These are phyloP conservation scores for Fusarium sp. DNA, from an alignment of 2,329 filamentous ascomycete species.

Conservation along the genomic window DNA sequence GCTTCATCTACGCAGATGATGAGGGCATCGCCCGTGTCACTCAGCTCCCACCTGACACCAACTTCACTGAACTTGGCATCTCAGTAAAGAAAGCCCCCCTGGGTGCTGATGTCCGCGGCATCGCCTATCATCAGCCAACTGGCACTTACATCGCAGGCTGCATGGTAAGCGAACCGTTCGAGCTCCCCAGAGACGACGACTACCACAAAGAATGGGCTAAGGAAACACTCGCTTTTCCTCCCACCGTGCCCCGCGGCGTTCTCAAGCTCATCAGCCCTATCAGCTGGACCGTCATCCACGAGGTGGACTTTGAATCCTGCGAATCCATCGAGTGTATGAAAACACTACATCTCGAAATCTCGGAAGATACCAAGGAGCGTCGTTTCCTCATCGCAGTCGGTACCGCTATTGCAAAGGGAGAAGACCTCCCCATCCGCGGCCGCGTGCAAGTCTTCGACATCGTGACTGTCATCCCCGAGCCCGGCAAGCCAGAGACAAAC, in stretches of 20 bases:
- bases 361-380: slow-evolving; percentile 89
- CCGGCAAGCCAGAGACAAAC: slow-evolving; percentile 85
- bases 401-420: slow-evolving; percentile 86
- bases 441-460: slow-evolving; percentile 92
- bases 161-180: slow-evolving; percentile 76
- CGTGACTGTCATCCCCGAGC: slow-evolving; percentile 90
- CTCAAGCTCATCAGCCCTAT: slow-evolving; percentile 83
- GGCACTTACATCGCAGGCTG: slow-evolving; percentile 83
- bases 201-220: slow-evolving; percentile 83
- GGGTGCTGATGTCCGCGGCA: slow-evolving; percentile 75
- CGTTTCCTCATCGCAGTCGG: slow-evolving; percentile 86
- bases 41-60: slow-evolving; percentile 74
- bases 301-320: slow-evolving; percentile 76
- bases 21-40: slow-evolving; percentile 80
- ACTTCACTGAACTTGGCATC: slow-evolving; percentile 81
- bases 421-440: slow-evolving; percentile 88
- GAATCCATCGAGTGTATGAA: slow-evolving; percentile 87
- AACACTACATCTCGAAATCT: slow-evolving; percentile 87
- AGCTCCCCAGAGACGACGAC: slow-evolving; percentile 87
- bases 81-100: slow-evolving; percentile 78
- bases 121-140: slow-evolving; percentile 82
- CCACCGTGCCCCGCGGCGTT: slow-evolving; percentile 76
- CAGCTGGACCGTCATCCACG: slow-evolving; percentile 84
- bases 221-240: slow-evolving; percentile 74
- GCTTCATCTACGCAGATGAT: slow-evolving; percentile 85